Percentiles rank a stretch among this genome's conserved stretches.
Evolutionary conservation across 139 green algal genomes (phyloP).

Genomic region (Auxenochlorella protothecoides): DNA sequence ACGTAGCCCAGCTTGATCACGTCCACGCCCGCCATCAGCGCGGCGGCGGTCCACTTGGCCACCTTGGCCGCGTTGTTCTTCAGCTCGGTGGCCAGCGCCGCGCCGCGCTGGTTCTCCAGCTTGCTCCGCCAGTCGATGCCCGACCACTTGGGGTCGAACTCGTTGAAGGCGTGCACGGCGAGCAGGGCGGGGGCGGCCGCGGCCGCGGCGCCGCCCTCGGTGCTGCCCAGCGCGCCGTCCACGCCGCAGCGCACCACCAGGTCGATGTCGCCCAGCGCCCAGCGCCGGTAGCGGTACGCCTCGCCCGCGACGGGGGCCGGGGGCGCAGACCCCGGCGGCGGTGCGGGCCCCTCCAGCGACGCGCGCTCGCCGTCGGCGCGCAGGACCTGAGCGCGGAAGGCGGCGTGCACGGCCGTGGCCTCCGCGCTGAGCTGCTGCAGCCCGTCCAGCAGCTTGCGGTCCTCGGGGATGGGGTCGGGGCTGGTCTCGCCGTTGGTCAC

Average conservation of each 20-base stretch:
- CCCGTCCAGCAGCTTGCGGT: constrained; percentile 90
- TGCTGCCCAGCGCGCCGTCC: constrained; percentile 50
- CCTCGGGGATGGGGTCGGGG: constrained; percentile 54
- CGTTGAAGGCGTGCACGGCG: constrained; percentile 90
- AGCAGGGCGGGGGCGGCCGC: constrained; percentile 35
- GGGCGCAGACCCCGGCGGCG: neutral
- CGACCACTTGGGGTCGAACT: constrained; percentile 75
- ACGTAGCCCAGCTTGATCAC: constrained; percentile 93
- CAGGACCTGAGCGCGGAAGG: constrained; percentile 83
- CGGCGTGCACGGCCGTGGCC: constrained; percentile 85
- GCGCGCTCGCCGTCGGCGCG: constrained; percentile 22
- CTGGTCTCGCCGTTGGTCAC: constrained; percentile 69
- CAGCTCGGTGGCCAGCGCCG: constrained; percentile 91
- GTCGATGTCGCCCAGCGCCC: constrained; percentile 46
- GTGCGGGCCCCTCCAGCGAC: neutral
- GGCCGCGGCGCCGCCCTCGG: constrained; percentile 30
- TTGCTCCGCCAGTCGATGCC: constrained; percentile 89
- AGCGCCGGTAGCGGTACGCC: constrained; percentile 67
- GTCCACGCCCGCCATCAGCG: constrained; percentile 78
- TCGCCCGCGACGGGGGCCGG: neutral
- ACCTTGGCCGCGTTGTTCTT: constrained; percentile 99
- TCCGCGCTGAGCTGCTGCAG: constrained; percentile 72
- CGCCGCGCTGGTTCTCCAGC: constrained; percentile 91
- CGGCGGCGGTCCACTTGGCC: constrained; percentile 89
- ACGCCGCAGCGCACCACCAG: constrained; percentile 89